Evolutionary conservation across 1,139 yeast genomes (phyloP).

Genomic region (Magnusiomyces suaveolens): DNA sequence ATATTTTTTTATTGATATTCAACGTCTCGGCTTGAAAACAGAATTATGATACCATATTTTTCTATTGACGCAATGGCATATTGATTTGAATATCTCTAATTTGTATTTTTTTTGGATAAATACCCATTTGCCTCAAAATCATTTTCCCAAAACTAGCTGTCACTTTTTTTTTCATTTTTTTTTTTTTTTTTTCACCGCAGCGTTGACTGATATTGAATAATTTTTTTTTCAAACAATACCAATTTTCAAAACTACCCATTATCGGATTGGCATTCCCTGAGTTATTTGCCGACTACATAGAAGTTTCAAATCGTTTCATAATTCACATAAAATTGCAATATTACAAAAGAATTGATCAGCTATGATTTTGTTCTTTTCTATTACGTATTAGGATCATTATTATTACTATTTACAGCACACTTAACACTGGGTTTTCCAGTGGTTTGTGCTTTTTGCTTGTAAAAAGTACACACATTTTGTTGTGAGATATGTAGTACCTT

Average conservation of each 20-base stretch:
- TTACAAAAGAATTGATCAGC: neutral
- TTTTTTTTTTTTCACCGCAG: too few relatives aligned
- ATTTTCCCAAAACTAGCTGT: too few relatives aligned
- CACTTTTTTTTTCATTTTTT: too few relatives aligned
- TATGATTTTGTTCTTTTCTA: neutral
- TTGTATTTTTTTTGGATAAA: too few relatives aligned
- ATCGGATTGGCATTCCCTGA: neutral
- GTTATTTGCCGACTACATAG: neutral
- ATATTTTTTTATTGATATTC: too few relatives aligned
- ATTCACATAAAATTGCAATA: neutral
- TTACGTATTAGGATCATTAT: neutral
- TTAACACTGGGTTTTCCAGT: neutral
- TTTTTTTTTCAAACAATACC: neutral
- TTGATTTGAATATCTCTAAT: too few relatives aligned
- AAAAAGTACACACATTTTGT: neutral
- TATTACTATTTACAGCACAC: constrained; percentile 1
- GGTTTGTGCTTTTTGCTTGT: constrained; percentile 1
- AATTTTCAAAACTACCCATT: neutral
- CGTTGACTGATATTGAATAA: too few relatives aligned
- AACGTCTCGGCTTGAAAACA: too few relatives aligned
- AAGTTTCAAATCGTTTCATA: neutral
- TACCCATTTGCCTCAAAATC: too few relatives aligned
- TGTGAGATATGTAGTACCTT: constrained; percentile 1
- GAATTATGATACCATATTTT: too few relatives aligned
- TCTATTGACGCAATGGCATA: too few relatives aligned